Evolutionary conservation across 805 yeast species (phyloP), one percentile per base, ranked within the genome.

Genomic region (Candida saitoana): DNA sequence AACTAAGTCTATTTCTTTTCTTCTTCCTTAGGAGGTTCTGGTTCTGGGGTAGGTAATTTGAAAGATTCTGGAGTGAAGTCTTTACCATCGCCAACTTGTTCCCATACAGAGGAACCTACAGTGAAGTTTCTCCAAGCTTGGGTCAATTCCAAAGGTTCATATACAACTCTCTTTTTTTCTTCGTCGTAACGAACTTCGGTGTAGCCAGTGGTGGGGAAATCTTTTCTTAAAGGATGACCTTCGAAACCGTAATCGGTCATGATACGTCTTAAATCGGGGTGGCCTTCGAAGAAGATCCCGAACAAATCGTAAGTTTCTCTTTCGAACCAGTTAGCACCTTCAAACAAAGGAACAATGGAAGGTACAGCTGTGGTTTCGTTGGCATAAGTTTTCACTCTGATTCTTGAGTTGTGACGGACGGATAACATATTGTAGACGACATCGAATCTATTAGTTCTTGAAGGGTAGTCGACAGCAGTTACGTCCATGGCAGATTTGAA

Each of bases 231-330:
- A 11, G 96, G 96, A 60, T 87, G 93, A 41, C 96, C 96, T 66
- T 86, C 95, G 55, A 87, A 87, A 17, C 96, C 96, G 63, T 87
- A 87, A 66, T 87, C 96, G 42, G 96, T 87, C 80, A 87, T 77
- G 63, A 87, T 86, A 68, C 96, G 76, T 69, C 96, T 80, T 59
- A 87, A 73, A 64, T 87, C 96, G 4, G 95, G 95, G 64, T 87
- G 96, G 46, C 84, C 87, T 65, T 84, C 91, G 57, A 87, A 87
- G 65, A 86, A 86, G 45, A 87, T 78, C 34, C 96, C 96, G 60
- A 77, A 87, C 77, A 87, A 71, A 62, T 87, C 96, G 62, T 84
- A 87, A 11, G 93, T 80, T 63, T 87, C 96, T 61, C 96, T 77
- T 69, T 87, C 96, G 61, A 77, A 84, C 96, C 96, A 87, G 68